Evolutionary conservation across 768 basidiomycete species (phyloP), one percentile per base, ranked within the genome.

Genomic region (Hirschioporus abietinus): DNA sequence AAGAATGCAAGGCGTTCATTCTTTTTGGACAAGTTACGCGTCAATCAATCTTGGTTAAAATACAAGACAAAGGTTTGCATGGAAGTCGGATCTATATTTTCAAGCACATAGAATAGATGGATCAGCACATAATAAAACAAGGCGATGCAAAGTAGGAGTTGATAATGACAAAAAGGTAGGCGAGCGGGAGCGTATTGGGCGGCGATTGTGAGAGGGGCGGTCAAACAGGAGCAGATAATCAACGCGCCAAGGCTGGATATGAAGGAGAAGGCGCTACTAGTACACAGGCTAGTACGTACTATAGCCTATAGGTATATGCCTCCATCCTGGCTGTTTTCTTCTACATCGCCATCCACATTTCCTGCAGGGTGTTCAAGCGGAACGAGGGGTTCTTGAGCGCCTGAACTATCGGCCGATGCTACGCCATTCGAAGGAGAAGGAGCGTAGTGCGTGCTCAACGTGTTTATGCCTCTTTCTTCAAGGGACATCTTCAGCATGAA

Each of bases 401-500:
- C 20, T 52, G 42, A 10, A 52, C 12, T 5, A 52, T 61, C 60
- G 30, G 18, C 60, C 60, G 60, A 61, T 15, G 30, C 15, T 61
- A 25, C 60, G 20, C 30, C 60, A 61, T 25, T 61, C 23, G 60
- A 15, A 15, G 25, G 60, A 24, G 12, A 61, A 18, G 60, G 30
- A 61, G 60, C 78, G 72, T 86, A 87, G 73, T 89, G 87, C n/a
- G 72, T 68, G n/a, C 78, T 77, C 64, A 76, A 69, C 59, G 75
- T 66, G 12, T 70, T 68, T 12, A 87, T 75, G 1, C 89, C 89
- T 70, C 89, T 90, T 71, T 88, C 83, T 23, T 78, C 76, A 65
- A 92, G 76, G 7, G 88, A 90, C 71, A 88, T 77, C 74, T 83
- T 85, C 64, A 92, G 80, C 64, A 93, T 91, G 27, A 77, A 77